A percentile compares a stretch with the other conserved stretches of the same genome.
phyloP scores from a whole-genome alignment of 139 green algal genomes.

The Desmodesmus armatus region DNA sequence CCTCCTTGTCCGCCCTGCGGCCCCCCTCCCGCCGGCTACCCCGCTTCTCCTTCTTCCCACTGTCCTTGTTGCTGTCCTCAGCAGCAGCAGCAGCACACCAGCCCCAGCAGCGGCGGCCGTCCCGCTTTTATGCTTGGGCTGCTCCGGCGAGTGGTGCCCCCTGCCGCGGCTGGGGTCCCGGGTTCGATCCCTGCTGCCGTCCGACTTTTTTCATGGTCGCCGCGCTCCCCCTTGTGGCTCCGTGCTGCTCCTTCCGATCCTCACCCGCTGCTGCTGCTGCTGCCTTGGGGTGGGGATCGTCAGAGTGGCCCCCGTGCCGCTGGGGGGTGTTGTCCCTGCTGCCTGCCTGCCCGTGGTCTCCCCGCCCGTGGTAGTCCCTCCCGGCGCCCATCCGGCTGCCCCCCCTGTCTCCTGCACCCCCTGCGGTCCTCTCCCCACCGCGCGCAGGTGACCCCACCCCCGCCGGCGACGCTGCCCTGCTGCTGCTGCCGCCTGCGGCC shows the following conservation, averaged over 20 bases:
- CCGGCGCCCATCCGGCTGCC: no score
- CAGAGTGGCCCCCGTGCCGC: no score
- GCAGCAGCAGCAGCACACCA: conserved; percentile 7
- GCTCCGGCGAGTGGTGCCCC: not conserved
- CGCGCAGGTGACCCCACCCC: no score
- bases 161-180: not conserved
- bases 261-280: no score
- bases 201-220: not conserved
- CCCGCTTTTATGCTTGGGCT: not conserved
- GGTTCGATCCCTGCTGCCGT: not conserved
- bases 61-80: not conserved
- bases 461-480: not conserved
- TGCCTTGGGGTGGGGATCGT: no score
- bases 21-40: not conserved
- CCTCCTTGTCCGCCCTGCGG: not conserved
- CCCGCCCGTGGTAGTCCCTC: not conserved
- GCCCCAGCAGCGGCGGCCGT: not conserved
- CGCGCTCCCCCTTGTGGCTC: not conserved
- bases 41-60: not conserved
- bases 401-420: no score
- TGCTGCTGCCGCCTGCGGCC: not conserved
- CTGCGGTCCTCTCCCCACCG: no score
- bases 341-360: not conserved
- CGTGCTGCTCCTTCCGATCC: no score
- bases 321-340: not conserved